Base-by-base conservation (phyloP, 768 basidiomycete species). In the Agrocybe pediades region DNA sequence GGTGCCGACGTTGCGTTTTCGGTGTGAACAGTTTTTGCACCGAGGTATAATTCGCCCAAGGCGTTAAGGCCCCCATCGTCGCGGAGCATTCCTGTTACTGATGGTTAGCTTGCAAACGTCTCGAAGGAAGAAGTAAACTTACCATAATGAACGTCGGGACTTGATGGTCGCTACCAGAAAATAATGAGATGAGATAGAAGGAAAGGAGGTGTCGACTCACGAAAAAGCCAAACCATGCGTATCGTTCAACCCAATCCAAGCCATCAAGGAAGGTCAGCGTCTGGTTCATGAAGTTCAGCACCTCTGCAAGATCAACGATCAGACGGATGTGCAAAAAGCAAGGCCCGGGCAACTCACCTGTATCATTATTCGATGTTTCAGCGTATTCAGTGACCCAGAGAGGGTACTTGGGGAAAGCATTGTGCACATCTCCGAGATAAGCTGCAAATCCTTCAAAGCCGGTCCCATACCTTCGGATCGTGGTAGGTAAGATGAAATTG, bases 351-450 rank as follows among this genome's bases (percentile, higher is more conserved):
- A n/a, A 41, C 69, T 47, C 42, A 75, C 77, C 76, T 41, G 68
- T 68, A 44, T 69, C 67, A 61, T 78, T 79, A 41, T 69, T 64
- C 27, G 80, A 79, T 42, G 78, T 82, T 51, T 82, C 82, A 0
- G 82, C 83, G 64, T 73, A 86, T 58, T 86, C 86, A 4, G 85
- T 86, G 5, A 88, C 75, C 86, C 86, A 88, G 16, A 86, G 69
- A 2, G 83, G 78, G 24, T 68, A 67, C 42, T 83, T 56, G 47
- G 76, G 78, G 55, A 75, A 87, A 7, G 75, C 67, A 6, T 69
- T 63, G 56, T 85, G 79, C 41, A 84, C 75, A 57, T 80, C 74
- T 65, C 77, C 74, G 23, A 87, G 65, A 58, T 86, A 83, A 46
- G 74, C 71, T 46, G 77, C 77, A 60, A 88, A 84, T 9, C 72